Percentiles rank a stretch among this genome's conserved stretches.
phyloP scores from a whole-genome alignment of 169 alveolate species.

The Theileria parva region DNA sequence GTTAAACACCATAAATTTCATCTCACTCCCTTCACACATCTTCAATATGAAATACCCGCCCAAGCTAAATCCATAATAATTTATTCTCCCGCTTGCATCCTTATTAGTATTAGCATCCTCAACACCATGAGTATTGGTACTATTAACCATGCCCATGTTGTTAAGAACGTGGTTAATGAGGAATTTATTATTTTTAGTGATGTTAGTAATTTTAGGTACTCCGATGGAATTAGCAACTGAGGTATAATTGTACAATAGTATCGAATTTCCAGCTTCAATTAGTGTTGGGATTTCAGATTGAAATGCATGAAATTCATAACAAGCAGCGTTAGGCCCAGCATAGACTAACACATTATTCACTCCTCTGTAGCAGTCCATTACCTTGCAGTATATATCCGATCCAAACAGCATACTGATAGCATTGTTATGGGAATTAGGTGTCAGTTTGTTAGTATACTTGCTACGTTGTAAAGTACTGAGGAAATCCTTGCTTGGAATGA shows the following conservation, averaged over 20 bases:
- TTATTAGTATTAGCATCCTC: not conserved
- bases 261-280: conserved; percentile 14
- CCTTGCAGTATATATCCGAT: conserved; percentile 8
- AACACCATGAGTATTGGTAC: not conserved
- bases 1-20: conserved; percentile 2
- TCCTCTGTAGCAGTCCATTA: conserved; percentile 15
- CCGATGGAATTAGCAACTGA: conserved; percentile 30
- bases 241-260: conserved; percentile 40
- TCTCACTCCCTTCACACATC: conserved; percentile 6
- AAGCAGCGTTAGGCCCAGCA: conserved; percentile 34
- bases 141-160: not conserved
- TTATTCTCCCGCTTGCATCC: not conserved
- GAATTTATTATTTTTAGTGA: conserved; percentile 13
- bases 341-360: conserved; percentile 11
- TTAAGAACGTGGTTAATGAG: conserved; percentile 6
- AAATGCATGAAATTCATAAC: conserved; percentile 20
- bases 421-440: not conserved
- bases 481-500: conserved; percentile 19
- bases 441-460: not conserved
- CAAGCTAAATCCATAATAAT: conserved; percentile 52
- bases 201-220: conserved; percentile 8
- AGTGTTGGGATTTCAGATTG: conserved; percentile 11
- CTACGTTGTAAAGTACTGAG: not conserved
- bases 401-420: conserved; percentile 25
- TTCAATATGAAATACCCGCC: conserved; percentile 36